A percentile compares a stretch with the other conserved stretches of the same genome.
Evolutionary conservation across 2,329 filamentous ascomycete species (phyloP).

Genomic region (Ascosphaera apis): DNA sequence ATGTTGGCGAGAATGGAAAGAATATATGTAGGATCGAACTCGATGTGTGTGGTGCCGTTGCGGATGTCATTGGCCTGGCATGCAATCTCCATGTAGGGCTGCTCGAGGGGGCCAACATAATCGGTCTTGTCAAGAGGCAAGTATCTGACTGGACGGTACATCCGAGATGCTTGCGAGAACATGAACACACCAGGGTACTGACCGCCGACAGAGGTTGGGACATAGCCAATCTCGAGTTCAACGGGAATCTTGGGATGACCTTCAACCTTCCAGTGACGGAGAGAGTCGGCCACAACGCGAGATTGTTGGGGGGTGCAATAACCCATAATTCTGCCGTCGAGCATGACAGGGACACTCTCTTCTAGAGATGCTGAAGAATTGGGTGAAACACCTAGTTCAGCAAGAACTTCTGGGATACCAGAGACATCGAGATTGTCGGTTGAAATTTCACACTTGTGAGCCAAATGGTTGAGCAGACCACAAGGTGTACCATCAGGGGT

Average conservation of each 20-base stretch:
- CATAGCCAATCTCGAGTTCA: constrained; percentile 75
- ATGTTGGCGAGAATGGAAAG: constrained; percentile 95
- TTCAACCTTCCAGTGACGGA: constrained; percentile 90
- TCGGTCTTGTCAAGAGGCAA: constrained; percentile 68
- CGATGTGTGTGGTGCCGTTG: constrained; percentile 82
- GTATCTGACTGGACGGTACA: constrained; percentile 85
- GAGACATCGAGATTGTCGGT: constrained; percentile 55
- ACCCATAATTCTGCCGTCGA: constrained; percentile 75
- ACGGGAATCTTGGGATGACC: constrained; percentile 57
- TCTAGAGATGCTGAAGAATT: constrained; percentile 55
- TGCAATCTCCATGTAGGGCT: constrained; percentile 96
- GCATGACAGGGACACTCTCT: constrained; percentile 69
- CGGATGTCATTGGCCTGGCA: constrained; percentile 70
- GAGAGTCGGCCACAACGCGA: constrained; percentile 56
- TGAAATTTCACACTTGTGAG: constrained; percentile 81
- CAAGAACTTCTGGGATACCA: constrained; percentile 46
- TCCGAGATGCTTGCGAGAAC: constrained; percentile 61
- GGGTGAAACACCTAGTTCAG: constrained; percentile 55
- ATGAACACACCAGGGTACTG: constrained; percentile 93
- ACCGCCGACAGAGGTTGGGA: constrained; percentile 71
- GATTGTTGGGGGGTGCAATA: constrained; percentile 77
- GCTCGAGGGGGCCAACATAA: constrained; percentile 78
- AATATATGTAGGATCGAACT: constrained; percentile 87
- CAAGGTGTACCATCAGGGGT: constrained; percentile 92
- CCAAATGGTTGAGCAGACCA: constrained; percentile 79